These are phyloP conservation scores for Pittosporum tobira DNA, from an alignment of 129 eudicot genomes.

Conservation along the genomic window DNA sequence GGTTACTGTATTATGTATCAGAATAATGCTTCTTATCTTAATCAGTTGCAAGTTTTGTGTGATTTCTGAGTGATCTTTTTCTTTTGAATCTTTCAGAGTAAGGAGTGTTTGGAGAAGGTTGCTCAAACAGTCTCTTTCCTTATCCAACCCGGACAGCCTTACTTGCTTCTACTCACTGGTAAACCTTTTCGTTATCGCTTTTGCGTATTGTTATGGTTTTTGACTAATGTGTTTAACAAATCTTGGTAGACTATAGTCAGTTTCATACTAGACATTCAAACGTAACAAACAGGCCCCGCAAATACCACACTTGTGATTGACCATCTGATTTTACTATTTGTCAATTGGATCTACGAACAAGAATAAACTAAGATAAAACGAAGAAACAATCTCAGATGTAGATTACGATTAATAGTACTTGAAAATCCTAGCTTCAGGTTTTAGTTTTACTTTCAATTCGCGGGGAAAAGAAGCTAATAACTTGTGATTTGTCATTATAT, in stretches of 20 bases:
- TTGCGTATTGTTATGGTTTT: neutral
- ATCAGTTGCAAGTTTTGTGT: neutral
- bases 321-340: neutral
- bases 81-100: conserved; percentile 43
- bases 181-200: neutral
- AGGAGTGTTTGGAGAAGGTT: conserved; percentile 86
- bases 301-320: neutral
- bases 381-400: too few species aligned
- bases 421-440: too few species aligned
- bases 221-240: neutral
- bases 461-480: neutral
- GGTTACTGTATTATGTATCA: neutral
- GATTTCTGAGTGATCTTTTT: neutral
- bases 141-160: conserved; percentile 48
- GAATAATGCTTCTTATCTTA: too few species aligned
- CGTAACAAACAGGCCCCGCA: neutral
- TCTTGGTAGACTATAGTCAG: neutral
- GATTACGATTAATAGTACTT: too few species aligned
- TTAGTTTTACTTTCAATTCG: too few species aligned
- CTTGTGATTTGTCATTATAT: neutral
- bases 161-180: conserved; percentile 87
- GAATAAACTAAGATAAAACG: too few species aligned
- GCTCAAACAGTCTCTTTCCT: conserved; percentile 67
- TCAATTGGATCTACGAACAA: too few species aligned
- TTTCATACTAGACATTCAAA: neutral